Evolutionary conservation across 176 grass and related monocot genomes (phyloP).

Genomic region (Bothriochloa decipiens): DNA sequence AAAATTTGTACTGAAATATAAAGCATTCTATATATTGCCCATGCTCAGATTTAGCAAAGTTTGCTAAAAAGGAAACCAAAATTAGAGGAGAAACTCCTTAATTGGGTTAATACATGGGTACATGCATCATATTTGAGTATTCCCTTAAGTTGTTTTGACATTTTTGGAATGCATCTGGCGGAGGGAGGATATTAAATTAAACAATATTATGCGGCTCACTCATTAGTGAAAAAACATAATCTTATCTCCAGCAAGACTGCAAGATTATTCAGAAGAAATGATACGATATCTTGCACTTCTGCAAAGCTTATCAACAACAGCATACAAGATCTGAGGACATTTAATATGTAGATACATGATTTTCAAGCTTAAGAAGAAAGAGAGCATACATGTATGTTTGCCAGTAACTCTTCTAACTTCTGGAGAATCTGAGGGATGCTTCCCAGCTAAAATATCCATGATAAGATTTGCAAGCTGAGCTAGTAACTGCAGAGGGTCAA

Average conservation of each 20-base stretch:
- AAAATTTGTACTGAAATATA: background rate
- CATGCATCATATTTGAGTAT: background rate
- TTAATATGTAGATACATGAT: background rate
- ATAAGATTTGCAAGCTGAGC: constrained; percentile 87
- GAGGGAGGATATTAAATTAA: too few species aligned
- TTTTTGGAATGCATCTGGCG: too few species aligned
- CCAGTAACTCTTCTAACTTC: constrained; percentile 52
- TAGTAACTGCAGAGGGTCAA: constrained; percentile 70
- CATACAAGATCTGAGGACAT: too few species aligned
- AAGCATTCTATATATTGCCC: background rate
- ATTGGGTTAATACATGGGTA: background rate
- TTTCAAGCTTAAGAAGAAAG: background rate
- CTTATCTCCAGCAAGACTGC: background rate
- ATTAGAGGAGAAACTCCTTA: background rate
- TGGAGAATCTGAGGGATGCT: constrained; percentile 42
- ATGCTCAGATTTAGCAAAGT: background rate
- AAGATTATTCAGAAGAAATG: background rate
- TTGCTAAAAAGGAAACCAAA: background rate
- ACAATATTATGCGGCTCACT: background rate
- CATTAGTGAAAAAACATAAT: background rate
- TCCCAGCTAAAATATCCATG: constrained; percentile 82
- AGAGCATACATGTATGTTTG: constrained; percentile 48
- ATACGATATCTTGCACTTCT: background rate
- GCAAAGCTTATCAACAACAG: background rate
- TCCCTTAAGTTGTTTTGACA: background rate